These are phyloP conservation scores for Cyclocybe aegerita DNA, from an alignment of 768 basidiomycete species.

Conservation along the genomic window DNA sequence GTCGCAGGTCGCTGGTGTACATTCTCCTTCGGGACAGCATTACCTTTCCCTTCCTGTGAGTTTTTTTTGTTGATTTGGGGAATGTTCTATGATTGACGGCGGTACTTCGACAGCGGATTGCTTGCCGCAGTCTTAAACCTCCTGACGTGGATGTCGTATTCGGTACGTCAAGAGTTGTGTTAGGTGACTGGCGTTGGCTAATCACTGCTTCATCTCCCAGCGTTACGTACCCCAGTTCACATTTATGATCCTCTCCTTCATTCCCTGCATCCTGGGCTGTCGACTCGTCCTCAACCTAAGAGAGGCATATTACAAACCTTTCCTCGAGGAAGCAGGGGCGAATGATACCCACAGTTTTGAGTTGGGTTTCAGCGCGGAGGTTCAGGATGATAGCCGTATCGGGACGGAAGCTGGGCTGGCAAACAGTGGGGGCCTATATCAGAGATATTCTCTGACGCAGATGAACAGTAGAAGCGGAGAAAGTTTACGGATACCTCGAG, in stretches of 20 bases:
- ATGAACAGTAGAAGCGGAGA: too few relatives aligned
- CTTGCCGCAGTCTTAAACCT: conserved; percentile 4
- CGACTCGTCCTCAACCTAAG: conserved; percentile 13
- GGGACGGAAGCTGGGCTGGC: too few relatives aligned
- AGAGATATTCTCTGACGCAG: too few relatives aligned
- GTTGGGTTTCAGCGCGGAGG: too few relatives aligned
- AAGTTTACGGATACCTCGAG: too few relatives aligned
- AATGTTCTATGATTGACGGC: neutral
- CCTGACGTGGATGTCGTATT: conserved; percentile 1
- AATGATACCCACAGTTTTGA: too few relatives aligned
- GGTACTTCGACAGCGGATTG: neutral
- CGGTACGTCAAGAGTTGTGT: neutral
- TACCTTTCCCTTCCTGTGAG: conserved; percentile 14
- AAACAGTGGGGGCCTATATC: too few relatives aligned
- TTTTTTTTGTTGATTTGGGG: neutral
- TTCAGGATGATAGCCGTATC: too few relatives aligned
- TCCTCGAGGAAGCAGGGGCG: neutral
- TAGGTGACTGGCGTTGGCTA: too few relatives aligned
- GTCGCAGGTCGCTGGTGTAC: conserved; percentile 5
- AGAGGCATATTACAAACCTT: conserved; percentile 12
- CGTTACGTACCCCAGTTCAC: conserved; percentile 1
- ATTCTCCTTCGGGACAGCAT: conserved; percentile 16
- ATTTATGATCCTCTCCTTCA: conserved; percentile 1
- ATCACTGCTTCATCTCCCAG: neutral
- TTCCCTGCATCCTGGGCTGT: conserved; percentile 9